Evolutionary conservation across 164 flowering plant species (phyloP), one percentile per base, ranked within the genome.

Genomic region (Pachysandra terminalis): DNA sequence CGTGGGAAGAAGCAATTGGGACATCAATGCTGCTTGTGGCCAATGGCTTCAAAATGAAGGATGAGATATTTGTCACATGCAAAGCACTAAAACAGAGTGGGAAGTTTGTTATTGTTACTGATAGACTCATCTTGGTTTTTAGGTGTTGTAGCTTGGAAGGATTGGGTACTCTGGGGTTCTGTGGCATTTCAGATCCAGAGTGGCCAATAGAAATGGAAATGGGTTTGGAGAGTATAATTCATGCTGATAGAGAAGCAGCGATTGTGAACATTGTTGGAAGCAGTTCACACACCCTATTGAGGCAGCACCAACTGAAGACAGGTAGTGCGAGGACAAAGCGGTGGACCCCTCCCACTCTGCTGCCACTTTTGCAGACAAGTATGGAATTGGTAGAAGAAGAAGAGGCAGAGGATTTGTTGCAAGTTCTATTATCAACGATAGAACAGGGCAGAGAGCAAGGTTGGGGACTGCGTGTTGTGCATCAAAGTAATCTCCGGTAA

Each of bases 1-100:
- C 94, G 15, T 92, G 96, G 97, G 99, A 92, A 68, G 97, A 95
- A 70, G 97, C 97, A 27, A 81, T 95, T 35, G 99, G 96, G 22
- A 70, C 84, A 71, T 81, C 85, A 49, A 81, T 89, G 67, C 87
- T 92, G 56, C 27, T 69, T 24, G 86, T 84, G 61, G 85, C 81
- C 7, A 90, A 77, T 56, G 81, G 86, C 19, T 55, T 70, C 54
- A 87, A 75, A 71, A 65, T 85, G 51, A 84, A 80, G 73, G 90
- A 84, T 49, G 97, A 95, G 69, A 67, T 65, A 19, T 76, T 84
- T 52, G 83, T 90, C 24, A 68, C 70, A 66, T 95, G 96, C 84
- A 95, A 86, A 75, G 71, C 86, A 68, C 97, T 95, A 19, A 89
- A 82, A 58, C 74, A 78, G 65, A 68, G 73, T 24, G 97, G 99